A percentile compares a stretch with the other conserved stretches of the same genome.
Evolutionary conservation across 2,329 filamentous ascomycete genomes (phyloP).

Genomic region (Nemania sp.): DNA sequence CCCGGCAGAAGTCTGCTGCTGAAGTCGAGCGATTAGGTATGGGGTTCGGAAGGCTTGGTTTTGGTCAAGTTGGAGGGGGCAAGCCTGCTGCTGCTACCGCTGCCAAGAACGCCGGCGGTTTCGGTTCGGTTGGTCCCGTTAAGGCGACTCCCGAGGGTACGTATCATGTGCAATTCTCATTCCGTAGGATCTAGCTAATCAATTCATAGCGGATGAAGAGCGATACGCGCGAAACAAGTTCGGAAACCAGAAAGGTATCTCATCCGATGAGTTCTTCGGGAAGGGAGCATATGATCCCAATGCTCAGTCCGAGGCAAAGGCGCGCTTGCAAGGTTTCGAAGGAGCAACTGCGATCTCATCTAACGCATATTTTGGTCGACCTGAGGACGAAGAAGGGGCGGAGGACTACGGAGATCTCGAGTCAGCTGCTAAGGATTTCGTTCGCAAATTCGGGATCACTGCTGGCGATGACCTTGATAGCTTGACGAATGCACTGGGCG

Average conservation of each 20-base stretch:
- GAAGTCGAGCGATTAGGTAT: constrained; percentile 92
- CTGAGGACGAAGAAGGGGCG: constrained; percentile 78
- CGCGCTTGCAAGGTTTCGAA: constrained; percentile 89
- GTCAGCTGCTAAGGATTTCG: constrained; percentile 93
- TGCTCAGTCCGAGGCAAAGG: constrained; percentile 86
- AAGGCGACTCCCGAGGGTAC: constrained; percentile 77
- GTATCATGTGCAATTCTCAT: constrained; percentile 38
- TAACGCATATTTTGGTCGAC: constrained; percentile 96
- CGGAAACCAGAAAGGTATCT: constrained; percentile 92
- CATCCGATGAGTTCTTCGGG: constrained; percentile 97
- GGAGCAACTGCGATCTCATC: constrained; percentile 92
- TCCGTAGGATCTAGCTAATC: constrained; percentile 43
- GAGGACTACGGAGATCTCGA: constrained; percentile 94
- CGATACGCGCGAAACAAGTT: constrained; percentile 90
- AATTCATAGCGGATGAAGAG: constrained; percentile 74
- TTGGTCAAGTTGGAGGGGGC: constrained; percentile 81
- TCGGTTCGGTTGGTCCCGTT: constrained; percentile 84
- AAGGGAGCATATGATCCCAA: constrained; percentile 86
- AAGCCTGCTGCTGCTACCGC: constrained; percentile 68
- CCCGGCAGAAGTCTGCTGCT: constrained; percentile 73
- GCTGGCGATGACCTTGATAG: constrained; percentile 97
- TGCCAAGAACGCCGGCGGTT: constrained; percentile 80
- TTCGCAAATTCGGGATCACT: constrained; percentile 93
- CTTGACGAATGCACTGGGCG: constrained; percentile 82
- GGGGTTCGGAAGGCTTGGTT: constrained; percentile 86